phyloP scores from a whole-genome alignment of 2,329 filamentous ascomycete species.

The Emergomyces pasteurianus region DNA sequence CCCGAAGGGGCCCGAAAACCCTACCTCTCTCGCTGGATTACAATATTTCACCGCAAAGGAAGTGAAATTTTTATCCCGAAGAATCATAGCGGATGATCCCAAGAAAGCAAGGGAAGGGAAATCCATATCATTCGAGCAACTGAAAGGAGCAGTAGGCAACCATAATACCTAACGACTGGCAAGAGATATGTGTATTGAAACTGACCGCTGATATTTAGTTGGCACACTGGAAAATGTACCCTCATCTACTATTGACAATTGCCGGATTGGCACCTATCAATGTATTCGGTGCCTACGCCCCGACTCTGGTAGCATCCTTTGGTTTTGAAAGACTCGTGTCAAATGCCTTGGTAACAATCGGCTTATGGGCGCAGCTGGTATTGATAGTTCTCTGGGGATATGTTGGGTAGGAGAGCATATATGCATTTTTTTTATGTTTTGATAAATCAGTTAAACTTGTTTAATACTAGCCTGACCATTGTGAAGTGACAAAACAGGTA shows the following conservation, averaged over 20 bases:
- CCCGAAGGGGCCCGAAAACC: slow-evolving; percentile 28
- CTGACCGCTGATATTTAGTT: slow-evolving; percentile 31
- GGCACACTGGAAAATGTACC: slow-evolving; percentile 38
- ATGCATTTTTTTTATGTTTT: neutral
- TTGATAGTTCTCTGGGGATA: slow-evolving; percentile 6
- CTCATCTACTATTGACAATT: slow-evolving; percentile 39
- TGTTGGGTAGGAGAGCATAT: neutral
- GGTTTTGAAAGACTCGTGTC: slow-evolving; percentile 35
- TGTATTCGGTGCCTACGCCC: slow-evolving; percentile 40
- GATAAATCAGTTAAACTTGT: neutral
- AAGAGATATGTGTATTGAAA: slow-evolving; percentile 22
- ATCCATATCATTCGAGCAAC: neutral
- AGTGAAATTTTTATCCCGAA: neutral
- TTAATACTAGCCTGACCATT: neutral
- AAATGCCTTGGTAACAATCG: slow-evolving; percentile 42
- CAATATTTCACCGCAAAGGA: neutral
- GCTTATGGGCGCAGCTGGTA: slow-evolving; percentile 13
- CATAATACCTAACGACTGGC: neutral
- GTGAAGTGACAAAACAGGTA: slow-evolving; percentile 2
- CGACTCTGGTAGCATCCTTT: slow-evolving; percentile 39
- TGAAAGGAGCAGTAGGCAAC: neutral
- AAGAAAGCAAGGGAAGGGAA: neutral
- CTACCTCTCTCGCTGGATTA: neutral
- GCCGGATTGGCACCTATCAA: slow-evolving; percentile 36
- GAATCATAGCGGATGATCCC: neutral